phyloP scores from a whole-genome alignment of 2,329 filamentous ascomycete genomes.

The Neobulgaria alba region DNA sequence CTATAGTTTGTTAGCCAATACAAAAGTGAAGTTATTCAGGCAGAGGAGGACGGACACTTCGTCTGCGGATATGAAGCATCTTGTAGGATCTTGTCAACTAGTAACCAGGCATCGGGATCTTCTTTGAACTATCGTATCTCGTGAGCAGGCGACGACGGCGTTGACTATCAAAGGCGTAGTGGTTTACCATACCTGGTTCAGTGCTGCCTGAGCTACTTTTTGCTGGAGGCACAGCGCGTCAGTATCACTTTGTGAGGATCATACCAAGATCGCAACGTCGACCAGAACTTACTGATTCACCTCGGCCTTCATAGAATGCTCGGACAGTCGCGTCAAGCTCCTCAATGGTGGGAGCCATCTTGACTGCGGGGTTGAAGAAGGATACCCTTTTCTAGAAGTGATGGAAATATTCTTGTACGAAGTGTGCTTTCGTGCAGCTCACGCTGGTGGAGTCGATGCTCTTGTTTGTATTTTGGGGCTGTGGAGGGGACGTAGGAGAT shows the following conservation, averaged over 20 bases:
- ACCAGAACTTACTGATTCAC: slow-evolving; percentile 71
- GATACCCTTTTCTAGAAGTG: slow-evolving; percentile 19
- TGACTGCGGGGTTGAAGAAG: slow-evolving; percentile 27
- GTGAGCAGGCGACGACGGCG: slow-evolving; percentile 15
- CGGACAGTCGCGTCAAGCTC: slow-evolving; percentile 96
- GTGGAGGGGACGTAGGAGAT: slow-evolving; percentile 7
- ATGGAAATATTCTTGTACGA: slow-evolving; percentile 13
- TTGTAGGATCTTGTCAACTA: slow-evolving; percentile 94
- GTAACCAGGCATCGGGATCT: slow-evolving; percentile 94
- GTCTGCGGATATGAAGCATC: slow-evolving; percentile 91
- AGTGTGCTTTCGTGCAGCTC: slow-evolving; percentile 18
- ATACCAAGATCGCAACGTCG: slow-evolving; percentile 2
- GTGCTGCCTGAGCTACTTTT: slow-evolving; percentile 87
- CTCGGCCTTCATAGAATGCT: slow-evolving; percentile 94
- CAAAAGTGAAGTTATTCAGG: slow-evolving; percentile 1
- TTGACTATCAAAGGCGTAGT: neutral
- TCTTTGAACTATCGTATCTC: slow-evolving; percentile 73
- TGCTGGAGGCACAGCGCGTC: slow-evolving; percentile 53
- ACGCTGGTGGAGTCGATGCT: slow-evolving; percentile 17
- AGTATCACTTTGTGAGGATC: slow-evolving; percentile 23
- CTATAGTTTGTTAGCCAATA: slow-evolving; percentile 37
- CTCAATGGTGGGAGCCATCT: slow-evolving; percentile 67
- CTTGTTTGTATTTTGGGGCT: slow-evolving; percentile 11
- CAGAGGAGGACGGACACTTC: slow-evolving; percentile 61
- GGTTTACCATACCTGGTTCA: slow-evolving; percentile 69